A percentile compares a stretch with the other conserved stretches of the same genome.
Conservation (phyloP, 441 rosid genomes). For the Arabidopsis hybrid region DNA sequence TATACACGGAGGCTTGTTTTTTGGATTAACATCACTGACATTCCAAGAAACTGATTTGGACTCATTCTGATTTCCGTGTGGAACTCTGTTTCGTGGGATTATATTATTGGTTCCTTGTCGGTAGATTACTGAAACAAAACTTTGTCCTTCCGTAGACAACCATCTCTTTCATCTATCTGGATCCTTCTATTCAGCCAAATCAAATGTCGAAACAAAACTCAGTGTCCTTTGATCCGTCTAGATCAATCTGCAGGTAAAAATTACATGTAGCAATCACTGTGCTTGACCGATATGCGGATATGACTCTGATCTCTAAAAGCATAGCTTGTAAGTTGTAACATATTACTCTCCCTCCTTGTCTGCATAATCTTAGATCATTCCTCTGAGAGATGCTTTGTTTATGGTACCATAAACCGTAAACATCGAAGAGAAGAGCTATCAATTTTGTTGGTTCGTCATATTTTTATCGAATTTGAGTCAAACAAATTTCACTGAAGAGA, state of each 20-base stretch:
- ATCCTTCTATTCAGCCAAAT: conserved; percentile 27
- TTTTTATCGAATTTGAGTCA: neutral
- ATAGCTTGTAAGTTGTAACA: neutral
- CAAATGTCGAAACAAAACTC: conserved; percentile 16
- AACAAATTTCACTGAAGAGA: neutral
- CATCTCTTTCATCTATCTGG: conserved; percentile 22
- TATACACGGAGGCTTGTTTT: conserved; percentile 21
- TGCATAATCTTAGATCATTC: neutral
- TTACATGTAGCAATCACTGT: neutral
- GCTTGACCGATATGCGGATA: neutral
- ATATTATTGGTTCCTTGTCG: conserved; percentile 34
- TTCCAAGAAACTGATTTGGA: conserved; percentile 14
- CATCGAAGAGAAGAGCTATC: neutral
- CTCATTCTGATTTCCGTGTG: conserved; percentile 32
- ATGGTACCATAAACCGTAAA: neutral
- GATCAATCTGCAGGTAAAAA: neutral
- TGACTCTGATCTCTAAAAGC: neutral
- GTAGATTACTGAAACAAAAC: conserved; percentile 26
- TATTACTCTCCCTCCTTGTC: neutral
- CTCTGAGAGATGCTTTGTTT: neutral
- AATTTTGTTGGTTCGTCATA: neutral
- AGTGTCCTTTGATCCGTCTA: conserved; percentile 4
- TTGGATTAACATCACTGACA: neutral
- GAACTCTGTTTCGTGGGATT: conserved; percentile 27
- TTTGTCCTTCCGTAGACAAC: conserved; percentile 26